Evolutionary conservation across 192 early-diverging fungal genomes (phyloP), one percentile per base, ranked within the genome.

Genomic region (Coemansia sp.): DNA sequence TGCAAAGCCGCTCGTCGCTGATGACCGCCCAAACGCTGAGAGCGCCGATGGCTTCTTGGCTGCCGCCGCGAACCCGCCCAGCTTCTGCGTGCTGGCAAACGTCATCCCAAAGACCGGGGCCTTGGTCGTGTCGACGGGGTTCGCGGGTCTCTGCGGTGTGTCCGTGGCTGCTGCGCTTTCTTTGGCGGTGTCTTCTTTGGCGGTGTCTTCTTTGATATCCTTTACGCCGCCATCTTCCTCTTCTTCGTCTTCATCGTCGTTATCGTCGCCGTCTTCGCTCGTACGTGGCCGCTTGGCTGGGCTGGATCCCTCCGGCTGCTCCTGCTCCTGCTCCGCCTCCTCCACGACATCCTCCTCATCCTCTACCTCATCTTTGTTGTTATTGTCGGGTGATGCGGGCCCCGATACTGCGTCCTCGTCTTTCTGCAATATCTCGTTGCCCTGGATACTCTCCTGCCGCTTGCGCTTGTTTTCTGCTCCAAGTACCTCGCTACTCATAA

Each of bases 211-310:
- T 2, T 61, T 62, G 7, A 22, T 22, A 45, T 9, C 38, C 6
- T 3, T 9, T 42, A 9, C 25, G 44, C 19, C 24, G 45, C 2
- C 51, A 54, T 32, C 56, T 54, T 42, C 24, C 51, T n/a, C 18
- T 55, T 9, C 7, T 47, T 45, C 25, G 29, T 32, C 22, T 53
- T 45, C 49, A 1, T 64, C 65, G 12, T 53, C 56, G 11, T 52
- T 56, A 10, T 67, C 47, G 23, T 60, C 64, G 30, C 55, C 58
- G 22, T 76, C 67, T 9, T 66, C 64, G 57, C 65, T 71, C 10
- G 69, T 71, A 24, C 76, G 76, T n/a, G 65, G 76, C 63, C 65
- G 61, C 60, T 79, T 79, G 45, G 44, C 42, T 1, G 76, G 76
- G 43, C 76, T 79, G 31, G 75, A 64, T 23, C 30, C 54, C 38